Percentiles rank a stretch among this genome's conserved stretches.
phyloP scores from a whole-genome alignment of 1,284 basidiomycete genomes.

The Leccinum solheimii region DNA sequence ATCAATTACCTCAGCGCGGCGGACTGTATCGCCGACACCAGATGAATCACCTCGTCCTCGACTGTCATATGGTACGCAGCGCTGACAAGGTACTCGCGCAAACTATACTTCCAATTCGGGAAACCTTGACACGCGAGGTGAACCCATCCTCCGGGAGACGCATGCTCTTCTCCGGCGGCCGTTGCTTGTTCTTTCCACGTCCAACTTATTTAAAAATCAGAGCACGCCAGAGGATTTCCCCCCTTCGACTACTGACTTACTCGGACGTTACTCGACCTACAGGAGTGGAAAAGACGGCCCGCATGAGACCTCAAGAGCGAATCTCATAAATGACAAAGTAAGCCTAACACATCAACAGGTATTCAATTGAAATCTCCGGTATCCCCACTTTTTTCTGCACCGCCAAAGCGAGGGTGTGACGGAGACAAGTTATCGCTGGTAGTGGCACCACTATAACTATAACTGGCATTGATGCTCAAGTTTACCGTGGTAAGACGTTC shows the following conservation, averaged over 20 bases:
- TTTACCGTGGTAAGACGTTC: neutral
- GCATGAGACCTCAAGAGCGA: neutral
- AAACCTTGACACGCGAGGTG: neutral
- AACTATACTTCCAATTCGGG: neutral
- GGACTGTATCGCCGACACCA: too few species aligned
- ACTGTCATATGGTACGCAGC: too few species aligned
- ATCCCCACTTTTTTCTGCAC: neutral
- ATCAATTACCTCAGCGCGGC: neutral
- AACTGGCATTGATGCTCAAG: neutral
- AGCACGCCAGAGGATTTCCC: neutral
- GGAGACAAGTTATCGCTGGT: neutral
- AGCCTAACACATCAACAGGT: neutral
- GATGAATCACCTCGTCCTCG: too few species aligned
- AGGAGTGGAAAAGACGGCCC: neutral
- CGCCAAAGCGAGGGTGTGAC: neutral
- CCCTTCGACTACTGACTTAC: neutral
- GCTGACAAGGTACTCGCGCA: neutral
- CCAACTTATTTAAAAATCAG: neutral
- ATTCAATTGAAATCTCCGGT: neutral
- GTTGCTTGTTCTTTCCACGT: neutral
- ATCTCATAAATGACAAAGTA: neutral
- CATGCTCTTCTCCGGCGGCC: neutral
- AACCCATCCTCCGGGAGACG: neutral
- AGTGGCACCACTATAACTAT: neutral
- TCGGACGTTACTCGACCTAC: neutral